phyloP scores from a whole-genome alignment of 1,284 basidiomycete genomes.

The Caloboletus firmus region DNA sequence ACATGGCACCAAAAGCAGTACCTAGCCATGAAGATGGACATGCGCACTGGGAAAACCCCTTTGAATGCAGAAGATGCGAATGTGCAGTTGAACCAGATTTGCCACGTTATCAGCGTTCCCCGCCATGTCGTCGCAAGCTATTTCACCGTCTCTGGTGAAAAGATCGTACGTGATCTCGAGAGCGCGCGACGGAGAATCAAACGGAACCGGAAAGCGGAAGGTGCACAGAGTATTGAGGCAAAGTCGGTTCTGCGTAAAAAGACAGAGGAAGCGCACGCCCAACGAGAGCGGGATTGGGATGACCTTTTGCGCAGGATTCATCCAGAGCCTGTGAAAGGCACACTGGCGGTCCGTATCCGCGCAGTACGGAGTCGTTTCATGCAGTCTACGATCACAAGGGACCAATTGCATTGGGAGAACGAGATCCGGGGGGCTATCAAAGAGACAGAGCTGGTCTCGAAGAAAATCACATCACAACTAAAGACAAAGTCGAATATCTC shows the following conservation, averaged over 20 bases:
- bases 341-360: slow-evolving; percentile 51
- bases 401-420: slow-evolving; percentile 58
- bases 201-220: slow-evolving; percentile 29
- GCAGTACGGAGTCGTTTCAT: slow-evolving; percentile 56
- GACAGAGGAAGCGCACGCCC: slow-evolving; percentile 52
- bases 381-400: slow-evolving; percentile 50
- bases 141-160: slow-evolving; percentile 42
- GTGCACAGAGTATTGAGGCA: slow-evolving; percentile 43
- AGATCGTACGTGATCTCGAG: slow-evolving; percentile 44
- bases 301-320: slow-evolving; percentile 53
- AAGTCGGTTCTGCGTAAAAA: slow-evolving; percentile 55
- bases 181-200: slow-evolving; percentile 40
- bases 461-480: slow-evolving; percentile 38
- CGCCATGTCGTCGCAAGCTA: slow-evolving; percentile 46
- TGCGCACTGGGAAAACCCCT: slow-evolving; percentile 46
- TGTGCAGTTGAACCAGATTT: slow-evolving; percentile 46
- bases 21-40: slow-evolving; percentile 51
- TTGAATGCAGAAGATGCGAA: slow-evolving; percentile 48
- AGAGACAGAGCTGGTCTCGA: slow-evolving; percentile 51
- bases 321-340: slow-evolving; percentile 49
- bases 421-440: slow-evolving; percentile 56
- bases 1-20: slow-evolving; percentile 70
- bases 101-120: slow-evolving; percentile 59
- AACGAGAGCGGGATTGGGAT: slow-evolving; percentile 66
- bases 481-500: slow-evolving; percentile 25